phyloP scores from a whole-genome alignment of 2,329 filamentous ascomycete genomes.

The Fusarium zealandicum region DNA sequence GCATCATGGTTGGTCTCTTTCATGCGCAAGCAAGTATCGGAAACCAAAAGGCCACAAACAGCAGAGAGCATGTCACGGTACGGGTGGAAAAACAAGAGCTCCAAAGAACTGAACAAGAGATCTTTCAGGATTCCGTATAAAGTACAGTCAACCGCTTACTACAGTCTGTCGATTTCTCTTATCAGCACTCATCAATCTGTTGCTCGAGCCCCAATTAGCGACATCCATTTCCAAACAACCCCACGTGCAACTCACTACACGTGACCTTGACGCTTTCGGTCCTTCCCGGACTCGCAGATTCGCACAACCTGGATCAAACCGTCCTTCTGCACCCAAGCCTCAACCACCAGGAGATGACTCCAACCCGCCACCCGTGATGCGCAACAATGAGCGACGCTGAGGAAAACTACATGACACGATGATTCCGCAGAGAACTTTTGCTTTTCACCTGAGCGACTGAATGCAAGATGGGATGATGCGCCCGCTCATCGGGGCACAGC shows the following conservation, averaged over 20 bases:
- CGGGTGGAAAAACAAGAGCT: no score
- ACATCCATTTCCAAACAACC: not conserved
- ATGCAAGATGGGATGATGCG: slow-evolving; percentile 13
- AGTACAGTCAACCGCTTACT: no score
- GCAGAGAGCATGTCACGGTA: no score
- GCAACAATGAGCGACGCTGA: slow-evolving; percentile 6
- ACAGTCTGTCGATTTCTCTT: no score
- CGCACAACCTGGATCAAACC: slow-evolving; percentile 35
- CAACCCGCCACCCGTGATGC: slow-evolving; percentile 13
- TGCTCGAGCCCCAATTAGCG: not conserved
- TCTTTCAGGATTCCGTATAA: no score
- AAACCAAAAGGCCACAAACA: no score
- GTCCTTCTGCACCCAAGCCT: slow-evolving; percentile 34
- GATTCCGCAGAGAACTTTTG: not conserved
- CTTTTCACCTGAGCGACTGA: slow-evolving; percentile 7
- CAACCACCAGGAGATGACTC: slow-evolving; percentile 26
- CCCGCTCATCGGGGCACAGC: slow-evolving; percentile 2
- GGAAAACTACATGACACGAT: slow-evolving; percentile 4
- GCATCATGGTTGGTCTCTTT: no score
- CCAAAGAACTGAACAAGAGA: no score
- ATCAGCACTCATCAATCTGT: no score
- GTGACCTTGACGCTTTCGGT: slow-evolving; percentile 27
- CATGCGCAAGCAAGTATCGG: no score
- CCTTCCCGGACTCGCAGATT: slow-evolving; percentile 23
- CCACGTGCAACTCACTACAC: slow-evolving; percentile 23